phyloP scores from a whole-genome alignment of 495 filamentous ascomycete genomes.

The Neurospora hispaniola region DNA sequence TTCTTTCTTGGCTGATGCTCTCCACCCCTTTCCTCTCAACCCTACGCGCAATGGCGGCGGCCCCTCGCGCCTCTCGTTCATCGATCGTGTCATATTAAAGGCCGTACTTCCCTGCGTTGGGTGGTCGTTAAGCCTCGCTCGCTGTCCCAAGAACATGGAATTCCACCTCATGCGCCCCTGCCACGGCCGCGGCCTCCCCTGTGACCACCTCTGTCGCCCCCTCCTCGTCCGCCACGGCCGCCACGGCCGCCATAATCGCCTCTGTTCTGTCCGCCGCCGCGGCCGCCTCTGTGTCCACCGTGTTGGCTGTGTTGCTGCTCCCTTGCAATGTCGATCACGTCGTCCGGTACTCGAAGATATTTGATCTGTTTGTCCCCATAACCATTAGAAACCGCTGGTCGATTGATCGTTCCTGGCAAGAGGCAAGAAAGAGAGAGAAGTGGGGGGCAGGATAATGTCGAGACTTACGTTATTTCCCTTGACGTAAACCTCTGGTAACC shows the following conservation, averaged over 20 bases:
- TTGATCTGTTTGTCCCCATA: constrained; percentile 62
- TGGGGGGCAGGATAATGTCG: too few species aligned
- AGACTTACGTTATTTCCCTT: constrained; percentile 83
- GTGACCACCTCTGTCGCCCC: constrained; percentile 24
- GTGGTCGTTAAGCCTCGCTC: not conserved
- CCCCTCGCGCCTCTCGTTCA: not conserved
- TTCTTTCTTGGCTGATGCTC: not conserved
- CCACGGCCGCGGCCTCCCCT: constrained; percentile 41
- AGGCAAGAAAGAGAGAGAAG: not conserved
- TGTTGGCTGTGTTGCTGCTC: constrained; percentile 71
- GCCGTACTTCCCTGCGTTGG: not conserved
- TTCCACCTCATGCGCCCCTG: constrained; percentile 14
- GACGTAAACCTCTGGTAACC: constrained; percentile 87
- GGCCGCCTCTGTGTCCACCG: constrained; percentile 49
- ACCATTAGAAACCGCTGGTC: not conserved
- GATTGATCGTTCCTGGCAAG: not conserved
- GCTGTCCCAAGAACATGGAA: not conserved
- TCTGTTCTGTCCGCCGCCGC: constrained; percentile 55
- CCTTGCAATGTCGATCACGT: constrained; percentile 88
- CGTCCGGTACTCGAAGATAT: constrained; percentile 90
- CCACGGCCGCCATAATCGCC: constrained; percentile 53
- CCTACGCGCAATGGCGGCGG: not conserved
- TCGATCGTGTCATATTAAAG: not conserved
- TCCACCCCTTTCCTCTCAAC: not conserved
- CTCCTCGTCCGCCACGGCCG: constrained; percentile 42